These are phyloP conservation scores for Euphorbia peplus DNA, from an alignment of 345 rosid species.

Conservation along the genomic window DNA sequence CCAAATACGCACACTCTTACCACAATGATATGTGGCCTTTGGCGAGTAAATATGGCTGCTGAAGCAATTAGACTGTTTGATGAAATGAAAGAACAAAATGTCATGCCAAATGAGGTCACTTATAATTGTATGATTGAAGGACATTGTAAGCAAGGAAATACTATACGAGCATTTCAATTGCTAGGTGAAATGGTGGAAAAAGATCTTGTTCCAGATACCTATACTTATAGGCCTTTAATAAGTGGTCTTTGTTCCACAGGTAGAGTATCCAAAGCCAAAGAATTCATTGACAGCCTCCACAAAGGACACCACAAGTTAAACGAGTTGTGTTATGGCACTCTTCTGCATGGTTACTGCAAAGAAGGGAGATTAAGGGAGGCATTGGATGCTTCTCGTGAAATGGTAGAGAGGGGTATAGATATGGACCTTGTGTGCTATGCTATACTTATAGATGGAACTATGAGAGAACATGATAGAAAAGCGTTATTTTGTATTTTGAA, in stretches of 20 bases:
- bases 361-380: constrained; percentile 82
- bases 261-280: constrained; percentile 67
- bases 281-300: constrained; percentile 63
- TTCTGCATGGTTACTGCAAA: constrained; percentile 73
- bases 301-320: constrained; percentile 50
- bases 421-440: constrained; percentile 83
- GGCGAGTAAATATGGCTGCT: constrained; percentile 44
- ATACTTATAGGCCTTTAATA: constrained; percentile 74
- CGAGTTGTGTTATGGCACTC: constrained; percentile 78
- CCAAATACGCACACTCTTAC: constrained; percentile 66
- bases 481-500: constrained; percentile 49
- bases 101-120: constrained; percentile 72
- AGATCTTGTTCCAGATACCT: constrained; percentile 79
- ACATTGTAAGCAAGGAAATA: constrained; percentile 53
- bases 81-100: constrained; percentile 54
- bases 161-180: constrained; percentile 57
- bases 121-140: constrained; percentile 88
- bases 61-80: constrained; percentile 58
- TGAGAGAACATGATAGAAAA: constrained; percentile 47
- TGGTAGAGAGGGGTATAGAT: constrained; percentile 69
- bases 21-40: constrained; percentile 69
- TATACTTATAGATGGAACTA: constrained; percentile 75
- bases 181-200: constrained; percentile 58
- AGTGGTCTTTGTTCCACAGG: constrained; percentile 68
- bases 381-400: constrained; percentile 50